These are phyloP conservation scores for Pseudotulostoma volvatum DNA, from an alignment of 495 filamentous ascomycete genomes.

Conservation along the genomic window DNA sequence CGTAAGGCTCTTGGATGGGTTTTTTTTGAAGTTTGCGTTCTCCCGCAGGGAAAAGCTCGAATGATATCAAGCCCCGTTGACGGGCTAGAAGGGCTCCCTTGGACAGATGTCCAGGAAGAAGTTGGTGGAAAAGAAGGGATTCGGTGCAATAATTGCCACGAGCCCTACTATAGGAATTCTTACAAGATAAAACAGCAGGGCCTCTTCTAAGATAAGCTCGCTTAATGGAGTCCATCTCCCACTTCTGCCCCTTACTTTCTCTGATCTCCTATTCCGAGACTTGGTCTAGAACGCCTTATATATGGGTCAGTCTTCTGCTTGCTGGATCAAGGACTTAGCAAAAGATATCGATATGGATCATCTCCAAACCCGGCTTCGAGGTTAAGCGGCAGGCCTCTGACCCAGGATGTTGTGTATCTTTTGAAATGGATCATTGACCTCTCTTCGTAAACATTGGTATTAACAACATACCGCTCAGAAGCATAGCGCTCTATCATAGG, in stretches of 20 bases:
- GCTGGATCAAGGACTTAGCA: conserved; percentile 76
- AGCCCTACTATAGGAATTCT: conserved; percentile 52
- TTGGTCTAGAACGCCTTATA: too few species aligned
- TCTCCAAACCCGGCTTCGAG: conserved; percentile 57
- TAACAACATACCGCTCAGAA: conserved; percentile 58
- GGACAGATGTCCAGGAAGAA: conserved; percentile 77
- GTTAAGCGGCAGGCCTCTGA: conserved; percentile 56
- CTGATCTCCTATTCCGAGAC: too few species aligned
- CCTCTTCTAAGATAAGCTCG: conserved; percentile 49
- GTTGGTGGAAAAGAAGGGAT: conserved; percentile 88
- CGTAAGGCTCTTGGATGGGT: conserved; percentile 84
- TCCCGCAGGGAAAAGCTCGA: conserved; percentile 70
- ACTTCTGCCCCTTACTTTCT: too few species aligned
- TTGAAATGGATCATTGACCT: conserved; percentile 83
- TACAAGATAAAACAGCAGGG: conserved; percentile 42
- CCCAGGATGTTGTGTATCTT: conserved; percentile 67
- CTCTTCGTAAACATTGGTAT: conserved; percentile 76
- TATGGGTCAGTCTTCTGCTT: conserved; percentile 51
- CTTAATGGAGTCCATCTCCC: conserved; percentile 62
- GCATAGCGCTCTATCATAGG: conserved; percentile 67
- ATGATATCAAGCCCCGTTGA: conserved; percentile 83
- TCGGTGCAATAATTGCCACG: conserved; percentile 48
- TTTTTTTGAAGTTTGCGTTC: conserved; percentile 81
- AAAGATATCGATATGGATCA: conserved; percentile 61
- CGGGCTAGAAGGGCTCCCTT: conserved; percentile 86